Evolutionary conservation across 495 filamentous ascomycete species (phyloP).

Genomic region (Pyrenula massariospora): DNA sequence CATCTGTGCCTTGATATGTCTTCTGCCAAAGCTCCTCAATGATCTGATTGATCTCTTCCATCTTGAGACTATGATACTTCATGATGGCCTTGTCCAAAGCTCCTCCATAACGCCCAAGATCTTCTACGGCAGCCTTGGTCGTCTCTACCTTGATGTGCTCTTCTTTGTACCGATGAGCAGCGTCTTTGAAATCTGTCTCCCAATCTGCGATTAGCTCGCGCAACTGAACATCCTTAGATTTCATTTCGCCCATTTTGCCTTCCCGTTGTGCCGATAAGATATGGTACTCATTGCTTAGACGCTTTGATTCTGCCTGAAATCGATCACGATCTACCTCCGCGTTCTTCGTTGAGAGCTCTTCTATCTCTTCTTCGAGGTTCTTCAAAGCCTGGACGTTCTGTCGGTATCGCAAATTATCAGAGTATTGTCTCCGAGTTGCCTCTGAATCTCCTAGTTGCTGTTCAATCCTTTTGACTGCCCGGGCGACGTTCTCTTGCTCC

Average conservation of each 20-base stretch:
- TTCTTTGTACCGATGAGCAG: constrained; percentile 73
- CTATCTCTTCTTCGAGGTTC: constrained; percentile 54
- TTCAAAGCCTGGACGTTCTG: constrained; percentile 57
- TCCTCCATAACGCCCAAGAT: constrained; percentile 65
- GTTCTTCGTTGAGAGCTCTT: constrained; percentile 65
- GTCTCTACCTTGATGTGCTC: constrained; percentile 83
- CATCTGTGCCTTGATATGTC: constrained; percentile 95
- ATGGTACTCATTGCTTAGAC: constrained; percentile 48
- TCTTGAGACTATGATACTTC: constrained; percentile 88
- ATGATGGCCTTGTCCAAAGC: constrained; percentile 94
- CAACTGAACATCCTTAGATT: constrained; percentile 71
- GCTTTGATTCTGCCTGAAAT: constrained; percentile 55
- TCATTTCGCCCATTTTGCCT: constrained; percentile 59
- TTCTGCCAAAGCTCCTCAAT: constrained; percentile 90
- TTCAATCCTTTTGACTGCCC: constrained; percentile 64
- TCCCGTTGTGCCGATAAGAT: constrained; percentile 47
- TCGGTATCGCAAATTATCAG: constrained; percentile 78
- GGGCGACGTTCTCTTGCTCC: constrained; percentile 54
- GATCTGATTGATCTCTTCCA: constrained; percentile 97
- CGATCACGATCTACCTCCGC: constrained; percentile 70
- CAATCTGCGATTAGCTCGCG: constrained; percentile 59
- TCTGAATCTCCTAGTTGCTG: constrained; percentile 66
- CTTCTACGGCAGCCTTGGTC: constrained; percentile 84
- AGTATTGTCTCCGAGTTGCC: constrained; percentile 68
- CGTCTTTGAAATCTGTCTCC: constrained; percentile 76